phyloP scores from a whole-genome alignment of 1,139 yeast genomes.

The Saccharomyces pastorianus region DNA sequence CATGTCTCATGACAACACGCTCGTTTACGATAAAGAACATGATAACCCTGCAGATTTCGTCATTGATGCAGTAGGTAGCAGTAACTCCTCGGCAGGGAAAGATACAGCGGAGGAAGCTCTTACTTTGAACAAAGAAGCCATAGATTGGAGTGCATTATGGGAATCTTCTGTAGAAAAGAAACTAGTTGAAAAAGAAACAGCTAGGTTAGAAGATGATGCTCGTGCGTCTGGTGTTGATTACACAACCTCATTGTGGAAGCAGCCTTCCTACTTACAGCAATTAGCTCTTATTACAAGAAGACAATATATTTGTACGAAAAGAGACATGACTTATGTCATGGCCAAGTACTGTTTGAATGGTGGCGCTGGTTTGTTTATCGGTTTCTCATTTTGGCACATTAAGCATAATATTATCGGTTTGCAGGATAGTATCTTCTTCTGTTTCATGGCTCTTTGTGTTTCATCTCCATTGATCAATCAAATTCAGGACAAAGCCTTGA shows the following conservation, averaged over 20 bases:
- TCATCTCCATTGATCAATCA: constrained; percentile 50
- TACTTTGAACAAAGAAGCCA: constrained; percentile 39
- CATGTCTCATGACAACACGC: constrained; percentile 12
- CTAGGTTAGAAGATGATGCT: constrained; percentile 20
- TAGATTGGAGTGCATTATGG: constrained; percentile 42
- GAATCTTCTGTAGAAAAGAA: constrained; percentile 23
- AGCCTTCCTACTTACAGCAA: constrained; percentile 26
- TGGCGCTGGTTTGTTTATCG: constrained; percentile 45
- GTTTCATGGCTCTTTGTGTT: constrained; percentile 43
- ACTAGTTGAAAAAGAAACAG: constrained; percentile 21
- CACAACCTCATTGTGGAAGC: constrained; percentile 31
- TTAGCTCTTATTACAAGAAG: constrained; percentile 32
- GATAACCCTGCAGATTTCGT: constrained; percentile 59
- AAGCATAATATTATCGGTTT: constrained; percentile 43
- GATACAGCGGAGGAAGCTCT: constrained; percentile 25
- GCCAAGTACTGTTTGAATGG: constrained; percentile 36
- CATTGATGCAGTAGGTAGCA: constrained; percentile 44
- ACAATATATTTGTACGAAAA: constrained; percentile 34
- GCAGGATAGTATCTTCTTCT: constrained; percentile 45
- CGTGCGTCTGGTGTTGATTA: constrained; percentile 19
- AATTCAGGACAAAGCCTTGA: constrained; percentile 47
- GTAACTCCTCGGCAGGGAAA: not conserved
- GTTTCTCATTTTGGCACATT: constrained; percentile 50
- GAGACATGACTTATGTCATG: constrained; percentile 38
- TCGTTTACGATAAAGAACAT: constrained; percentile 14